Evolutionary conservation across 306 rosid species (phyloP).

Genomic region (Sindora glabra): DNA sequence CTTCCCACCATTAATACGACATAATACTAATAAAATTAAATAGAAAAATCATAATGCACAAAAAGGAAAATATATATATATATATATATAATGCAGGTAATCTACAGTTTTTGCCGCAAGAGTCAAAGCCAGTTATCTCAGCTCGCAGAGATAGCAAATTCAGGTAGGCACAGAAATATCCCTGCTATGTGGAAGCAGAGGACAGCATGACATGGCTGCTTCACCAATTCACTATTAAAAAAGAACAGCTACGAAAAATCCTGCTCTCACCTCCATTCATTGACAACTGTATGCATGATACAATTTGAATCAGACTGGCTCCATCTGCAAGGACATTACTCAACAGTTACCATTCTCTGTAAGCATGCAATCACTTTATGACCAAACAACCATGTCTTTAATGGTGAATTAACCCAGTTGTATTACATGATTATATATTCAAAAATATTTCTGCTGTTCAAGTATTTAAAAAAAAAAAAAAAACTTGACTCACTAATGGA

Average conservation of each 20-base stretch:
- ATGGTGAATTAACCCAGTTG: neutral
- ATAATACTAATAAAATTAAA: conserved; percentile 2
- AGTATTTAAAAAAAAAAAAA: neutral
- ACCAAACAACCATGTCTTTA: neutral
- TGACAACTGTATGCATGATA: no score
- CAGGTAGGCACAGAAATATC: neutral
- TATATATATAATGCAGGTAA: neutral
- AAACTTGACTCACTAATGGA: conserved; percentile 6
- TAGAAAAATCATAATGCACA: neutral
- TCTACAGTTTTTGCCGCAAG: conserved; percentile 4
- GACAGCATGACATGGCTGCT: neutral
- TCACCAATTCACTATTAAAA: neutral
- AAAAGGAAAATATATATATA: no score
- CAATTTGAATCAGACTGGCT: no score
- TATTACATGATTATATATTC: neutral
- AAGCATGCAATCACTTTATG: no score
- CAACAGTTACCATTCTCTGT: neutral
- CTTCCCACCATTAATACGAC: neutral
- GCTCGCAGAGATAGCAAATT: conserved; percentile 12
- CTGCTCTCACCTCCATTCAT: no score
- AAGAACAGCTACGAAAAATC: no score
- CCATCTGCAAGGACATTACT: no score
- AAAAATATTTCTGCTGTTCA: neutral
- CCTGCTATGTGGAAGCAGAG: conserved; percentile 2
- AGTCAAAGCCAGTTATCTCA: conserved; percentile 1